Evolutionary conservation across 148 eudicot genomes (phyloP).

Genomic region (Limonium bicolor): DNA sequence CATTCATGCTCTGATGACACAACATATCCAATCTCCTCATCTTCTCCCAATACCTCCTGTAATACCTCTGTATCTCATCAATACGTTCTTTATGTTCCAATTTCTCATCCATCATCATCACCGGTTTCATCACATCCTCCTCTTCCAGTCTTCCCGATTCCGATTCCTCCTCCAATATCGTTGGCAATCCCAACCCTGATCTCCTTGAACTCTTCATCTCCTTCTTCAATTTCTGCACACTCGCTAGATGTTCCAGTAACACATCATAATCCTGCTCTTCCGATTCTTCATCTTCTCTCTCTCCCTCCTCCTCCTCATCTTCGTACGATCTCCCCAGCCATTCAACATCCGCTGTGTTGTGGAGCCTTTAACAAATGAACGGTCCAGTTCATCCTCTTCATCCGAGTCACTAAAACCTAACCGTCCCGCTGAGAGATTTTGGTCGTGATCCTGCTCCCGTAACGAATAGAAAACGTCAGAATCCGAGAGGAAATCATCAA

Average conservation of each 20-base stretch:
- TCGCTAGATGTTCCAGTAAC: constrained; percentile 41
- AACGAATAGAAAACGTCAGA: too few species aligned
- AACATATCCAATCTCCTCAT: constrained; percentile 75
- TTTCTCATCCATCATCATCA: constrained; percentile 53
- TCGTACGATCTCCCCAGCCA: too few species aligned
- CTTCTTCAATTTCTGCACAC: constrained; percentile 62
- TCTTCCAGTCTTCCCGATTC: constrained; percentile 53
- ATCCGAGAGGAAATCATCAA: too few species aligned
- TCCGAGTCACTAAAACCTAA: too few species aligned
- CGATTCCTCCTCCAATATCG: constrained; percentile 82
- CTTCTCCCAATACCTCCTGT: constrained; percentile 67
- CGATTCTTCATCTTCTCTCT: background rate
- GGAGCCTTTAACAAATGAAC: too few species aligned
- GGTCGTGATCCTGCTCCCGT: too few species aligned
- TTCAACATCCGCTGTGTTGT: too few species aligned
- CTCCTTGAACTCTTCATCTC: constrained; percentile 42
- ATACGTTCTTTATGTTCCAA: constrained; percentile 50
- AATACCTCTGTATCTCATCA: constrained; percentile 59
- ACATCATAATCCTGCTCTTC: constrained; percentile 36
- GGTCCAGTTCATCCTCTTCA: too few species aligned
- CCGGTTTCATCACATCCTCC: constrained; percentile 77
- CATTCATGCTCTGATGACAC: constrained; percentile 78
- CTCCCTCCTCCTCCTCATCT: background rate
- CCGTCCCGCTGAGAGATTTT: too few species aligned
- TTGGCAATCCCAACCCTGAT: constrained; percentile 54